A percentile compares a stretch with the other conserved stretches of the same genome.
Evolutionary conservation across 495 filamentous ascomycete species (phyloP).

Genomic region (Talaromyces trachyspermus): DNA sequence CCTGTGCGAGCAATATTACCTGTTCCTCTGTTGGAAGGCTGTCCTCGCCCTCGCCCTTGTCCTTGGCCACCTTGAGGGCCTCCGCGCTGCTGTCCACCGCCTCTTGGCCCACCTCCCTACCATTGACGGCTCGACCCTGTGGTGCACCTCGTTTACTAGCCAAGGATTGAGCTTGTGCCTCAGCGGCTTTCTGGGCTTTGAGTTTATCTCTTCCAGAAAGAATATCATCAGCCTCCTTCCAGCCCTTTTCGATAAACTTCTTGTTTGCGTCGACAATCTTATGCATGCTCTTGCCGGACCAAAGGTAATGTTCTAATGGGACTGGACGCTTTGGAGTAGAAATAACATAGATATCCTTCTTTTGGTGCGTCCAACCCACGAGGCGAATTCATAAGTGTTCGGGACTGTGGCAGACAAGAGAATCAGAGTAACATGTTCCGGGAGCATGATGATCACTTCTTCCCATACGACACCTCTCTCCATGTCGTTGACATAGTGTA

Average conservation of each 20-base stretch:
- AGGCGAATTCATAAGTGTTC: slow-evolving; percentile 95
- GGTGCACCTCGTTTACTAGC: slow-evolving; percentile 44
- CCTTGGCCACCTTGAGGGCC: slow-evolving; percentile 31
- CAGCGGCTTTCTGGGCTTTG: slow-evolving; percentile 48
- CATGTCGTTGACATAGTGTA: slow-evolving; percentile 97
- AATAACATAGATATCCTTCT: slow-evolving; percentile 98
- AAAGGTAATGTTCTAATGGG: slow-evolving; percentile 91
- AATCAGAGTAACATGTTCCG: slow-evolving; percentile 92
- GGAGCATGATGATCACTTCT: slow-evolving; percentile 99
- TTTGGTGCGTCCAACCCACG: slow-evolving; percentile 98
- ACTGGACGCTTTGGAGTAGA: slow-evolving; percentile 94
- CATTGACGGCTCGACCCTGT: slow-evolving; percentile 31
- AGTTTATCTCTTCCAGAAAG: slow-evolving; percentile 76
- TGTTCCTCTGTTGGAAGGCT: slow-evolving; percentile 50
- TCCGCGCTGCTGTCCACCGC: slow-evolving; percentile 39
- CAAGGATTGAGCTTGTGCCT: slow-evolving; percentile 38
- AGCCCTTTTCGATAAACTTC: slow-evolving; percentile 79
- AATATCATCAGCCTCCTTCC: slow-evolving; percentile 86
- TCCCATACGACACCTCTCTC: slow-evolving; percentile 98
- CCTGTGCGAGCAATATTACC: slow-evolving; percentile 87
- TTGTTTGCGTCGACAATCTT: slow-evolving; percentile 94
- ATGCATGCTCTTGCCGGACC: slow-evolving; percentile 83
- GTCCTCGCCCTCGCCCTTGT: slow-evolving; percentile 45
- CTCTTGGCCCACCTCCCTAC: slow-evolving; percentile 35
- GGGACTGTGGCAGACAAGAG: slow-evolving; percentile 93